These are phyloP conservation scores for Jamesozyma piceae DNA, from an alignment of 805 yeast genomes.

Conservation along the genomic window DNA sequence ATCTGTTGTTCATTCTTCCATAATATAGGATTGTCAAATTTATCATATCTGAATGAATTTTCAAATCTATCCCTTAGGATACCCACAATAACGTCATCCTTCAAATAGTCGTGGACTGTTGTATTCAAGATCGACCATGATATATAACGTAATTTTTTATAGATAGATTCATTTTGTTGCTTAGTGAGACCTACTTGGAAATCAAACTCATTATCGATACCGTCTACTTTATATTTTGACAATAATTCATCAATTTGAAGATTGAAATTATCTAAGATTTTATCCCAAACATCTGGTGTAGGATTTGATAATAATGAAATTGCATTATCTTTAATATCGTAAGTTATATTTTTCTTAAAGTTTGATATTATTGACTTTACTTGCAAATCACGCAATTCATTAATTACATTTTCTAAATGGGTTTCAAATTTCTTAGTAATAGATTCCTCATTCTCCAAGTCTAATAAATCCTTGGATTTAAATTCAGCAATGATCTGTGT, in stretches of 20 bases:
- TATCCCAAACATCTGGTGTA: slow-evolving; percentile 51
- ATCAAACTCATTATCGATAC: slow-evolving; percentile 35
- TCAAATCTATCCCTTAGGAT: slow-evolving; percentile 76
- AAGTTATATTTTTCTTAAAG: slow-evolving; percentile 38
- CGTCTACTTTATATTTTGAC: slow-evolving; percentile 21
- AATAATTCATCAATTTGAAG: slow-evolving; percentile 26
- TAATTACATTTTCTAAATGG: slow-evolving; percentile 24
- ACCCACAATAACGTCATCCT: slow-evolving; percentile 55
- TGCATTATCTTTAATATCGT: slow-evolving; percentile 42
- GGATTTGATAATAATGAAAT: slow-evolving; percentile 43
- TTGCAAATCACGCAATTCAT: slow-evolving; percentile 33
- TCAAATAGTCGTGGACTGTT: slow-evolving; percentile 50
- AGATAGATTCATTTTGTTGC: slow-evolving; percentile 35
- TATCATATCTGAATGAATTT: slow-evolving; percentile 72
- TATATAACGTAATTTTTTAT: slow-evolving; percentile 37
- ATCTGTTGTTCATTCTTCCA: slow-evolving; percentile 71
- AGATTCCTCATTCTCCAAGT: background rate
- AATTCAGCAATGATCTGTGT: slow-evolving; percentile 1
- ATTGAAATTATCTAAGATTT: slow-evolving; percentile 38
- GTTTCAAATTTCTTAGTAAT: slow-evolving; percentile 8
- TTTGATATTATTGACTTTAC: slow-evolving; percentile 35
- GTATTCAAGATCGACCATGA: slow-evolving; percentile 62
- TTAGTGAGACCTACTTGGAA: slow-evolving; percentile 54
- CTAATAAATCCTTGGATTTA: slow-evolving; percentile 15
- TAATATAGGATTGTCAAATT: slow-evolving; percentile 67